Evolutionary conservation across 2,329 filamentous ascomycete species (phyloP).

Genomic region (Tolypocladium endophyticum): DNA sequence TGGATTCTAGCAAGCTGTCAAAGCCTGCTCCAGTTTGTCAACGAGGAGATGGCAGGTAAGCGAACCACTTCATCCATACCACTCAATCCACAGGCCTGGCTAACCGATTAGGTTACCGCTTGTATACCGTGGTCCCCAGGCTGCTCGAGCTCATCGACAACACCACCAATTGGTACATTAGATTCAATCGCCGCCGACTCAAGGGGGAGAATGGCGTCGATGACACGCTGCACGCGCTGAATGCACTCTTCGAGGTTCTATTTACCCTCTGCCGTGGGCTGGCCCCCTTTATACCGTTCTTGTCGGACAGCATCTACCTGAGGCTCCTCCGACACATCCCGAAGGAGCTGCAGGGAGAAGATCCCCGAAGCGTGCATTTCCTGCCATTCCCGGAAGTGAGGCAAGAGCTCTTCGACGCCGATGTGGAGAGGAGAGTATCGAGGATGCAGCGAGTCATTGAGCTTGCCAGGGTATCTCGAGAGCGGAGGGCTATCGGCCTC

Average conservation of each 20-base stretch:
- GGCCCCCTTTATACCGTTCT: slow-evolving; percentile 90
- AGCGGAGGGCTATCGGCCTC: slow-evolving; percentile 72
- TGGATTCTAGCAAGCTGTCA: slow-evolving; percentile 94
- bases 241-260: slow-evolving; percentile 88
- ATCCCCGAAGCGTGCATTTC: slow-evolving; percentile 85
- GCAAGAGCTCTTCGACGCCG: slow-evolving; percentile 76
- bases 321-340: slow-evolving; percentile 76
- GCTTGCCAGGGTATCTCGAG: slow-evolving; percentile 73
- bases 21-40: slow-evolving; percentile 81
- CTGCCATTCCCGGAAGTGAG: slow-evolving; percentile 80
- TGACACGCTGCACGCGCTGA: slow-evolving; percentile 82
- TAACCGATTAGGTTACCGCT: slow-evolving; percentile 45
- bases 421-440: slow-evolving; percentile 74
- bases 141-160: slow-evolving; percentile 80
- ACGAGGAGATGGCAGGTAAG: slow-evolving; percentile 78
- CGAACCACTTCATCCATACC: background rate
- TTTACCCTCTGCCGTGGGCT: slow-evolving; percentile 81
- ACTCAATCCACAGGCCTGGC: background rate
- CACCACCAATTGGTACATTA: slow-evolving; percentile 98
- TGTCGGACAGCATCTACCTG: slow-evolving; percentile 89
- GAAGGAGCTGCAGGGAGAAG: slow-evolving; percentile 54
- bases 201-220: slow-evolving; percentile 82
- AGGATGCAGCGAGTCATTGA: slow-evolving; percentile 97
- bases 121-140: slow-evolving; percentile 86
- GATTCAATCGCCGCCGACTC: slow-evolving; percentile 81